A percentile compares a stretch with the other conserved stretches of the same genome.
phyloP scores from a whole-genome alignment of 192 early-diverging fungal species.

The Coemansia sp. region DNA sequence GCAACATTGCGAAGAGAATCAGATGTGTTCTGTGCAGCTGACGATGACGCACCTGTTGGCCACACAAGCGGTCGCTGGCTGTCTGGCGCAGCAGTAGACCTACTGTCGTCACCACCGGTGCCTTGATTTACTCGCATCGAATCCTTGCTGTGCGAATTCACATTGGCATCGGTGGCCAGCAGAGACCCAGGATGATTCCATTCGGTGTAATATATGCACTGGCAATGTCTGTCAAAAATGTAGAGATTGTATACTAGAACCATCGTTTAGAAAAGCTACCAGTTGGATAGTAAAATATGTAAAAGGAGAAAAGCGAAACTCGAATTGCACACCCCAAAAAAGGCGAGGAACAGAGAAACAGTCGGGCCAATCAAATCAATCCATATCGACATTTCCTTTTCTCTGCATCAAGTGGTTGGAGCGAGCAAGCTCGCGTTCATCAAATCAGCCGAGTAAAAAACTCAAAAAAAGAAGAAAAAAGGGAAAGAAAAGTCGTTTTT shows the following conservation, averaged over 20 bases:
- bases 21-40: constrained; percentile 17
- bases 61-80: constrained; percentile 30
- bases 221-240: constrained; percentile 93
- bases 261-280: constrained; percentile 17
- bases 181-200: constrained; percentile 62
- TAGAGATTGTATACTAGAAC: constrained; percentile 80
- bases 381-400: not conserved
- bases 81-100: constrained; percentile 18
- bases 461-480: not conserved
- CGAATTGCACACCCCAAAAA: not conserved
- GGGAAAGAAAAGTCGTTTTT: not conserved
- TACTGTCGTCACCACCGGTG: constrained; percentile 9
- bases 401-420: too few relatives aligned
- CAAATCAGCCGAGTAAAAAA: not conserved
- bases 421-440: too few relatives aligned
- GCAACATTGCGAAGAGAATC: constrained; percentile 26
- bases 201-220: constrained; percentile 83
- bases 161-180: constrained; percentile 31
- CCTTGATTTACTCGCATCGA: constrained; percentile 12
- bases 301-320: not conserved
- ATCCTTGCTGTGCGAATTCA: constrained; percentile 12
- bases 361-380: not conserved
- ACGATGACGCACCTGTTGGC: constrained; percentile 18
- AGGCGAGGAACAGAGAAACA: not conserved
- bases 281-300: not conserved